phyloP scores from a whole-genome alignment of 768 basidiomycete genomes.

The Leucosporidium creatinivorum region DNA sequence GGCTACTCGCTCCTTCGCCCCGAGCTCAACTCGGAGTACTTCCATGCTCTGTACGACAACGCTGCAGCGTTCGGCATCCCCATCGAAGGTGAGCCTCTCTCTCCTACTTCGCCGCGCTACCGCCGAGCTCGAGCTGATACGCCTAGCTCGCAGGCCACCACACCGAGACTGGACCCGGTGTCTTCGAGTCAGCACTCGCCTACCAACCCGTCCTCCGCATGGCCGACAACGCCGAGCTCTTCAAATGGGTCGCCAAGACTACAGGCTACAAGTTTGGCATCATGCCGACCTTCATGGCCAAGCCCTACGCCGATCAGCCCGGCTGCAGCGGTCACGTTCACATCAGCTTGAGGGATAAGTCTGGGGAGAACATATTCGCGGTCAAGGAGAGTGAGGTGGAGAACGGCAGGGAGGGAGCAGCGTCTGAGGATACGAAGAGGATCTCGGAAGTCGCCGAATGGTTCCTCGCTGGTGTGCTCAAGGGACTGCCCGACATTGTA shows the following conservation, averaged over 20 bases:
- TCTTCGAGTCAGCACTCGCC: constrained; percentile 61
- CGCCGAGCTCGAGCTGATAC: not conserved
- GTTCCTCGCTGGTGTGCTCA: constrained; percentile 89
- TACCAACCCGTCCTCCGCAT: constrained; percentile 71
- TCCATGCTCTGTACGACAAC: constrained; percentile 76
- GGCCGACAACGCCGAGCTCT: constrained; percentile 86
- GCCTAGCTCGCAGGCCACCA: not conserved
- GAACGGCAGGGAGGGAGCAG: constrained; percentile 58
- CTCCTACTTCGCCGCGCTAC: not conserved
- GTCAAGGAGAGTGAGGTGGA: constrained; percentile 56
- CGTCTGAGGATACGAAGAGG: constrained; percentile 72
- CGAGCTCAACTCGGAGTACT: constrained; percentile 71
- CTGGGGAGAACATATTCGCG: constrained; percentile 73
- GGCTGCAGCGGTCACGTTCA: constrained; percentile 96
- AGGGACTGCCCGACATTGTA: constrained; percentile 79
- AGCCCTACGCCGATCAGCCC: constrained; percentile 57
- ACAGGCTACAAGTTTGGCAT: constrained; percentile 81
- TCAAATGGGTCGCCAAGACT: constrained; percentile 87
- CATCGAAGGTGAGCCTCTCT: constrained; percentile 84
- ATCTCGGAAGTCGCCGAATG: constrained; percentile 75
- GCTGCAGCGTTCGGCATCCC: constrained; percentile 63
- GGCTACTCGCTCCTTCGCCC: constrained; percentile 75
- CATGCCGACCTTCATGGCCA: constrained; percentile 73
- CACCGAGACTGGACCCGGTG: constrained; percentile 63
- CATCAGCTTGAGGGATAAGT: constrained; percentile 66